Base-by-base conservation (phyloP, 257 asterid species). In the Verbena officinalis region DNA sequence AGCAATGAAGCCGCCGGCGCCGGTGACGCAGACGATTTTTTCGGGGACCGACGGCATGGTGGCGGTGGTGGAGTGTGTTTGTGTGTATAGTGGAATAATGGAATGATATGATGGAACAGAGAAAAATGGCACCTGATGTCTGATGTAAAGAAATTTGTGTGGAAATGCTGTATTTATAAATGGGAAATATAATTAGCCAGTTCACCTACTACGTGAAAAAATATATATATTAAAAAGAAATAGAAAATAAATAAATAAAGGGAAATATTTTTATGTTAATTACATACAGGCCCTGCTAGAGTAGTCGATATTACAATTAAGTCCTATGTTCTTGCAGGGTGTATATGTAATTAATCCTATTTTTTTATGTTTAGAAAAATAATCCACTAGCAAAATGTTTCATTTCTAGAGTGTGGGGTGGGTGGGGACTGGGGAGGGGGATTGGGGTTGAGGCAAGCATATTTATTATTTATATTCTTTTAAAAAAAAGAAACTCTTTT, bases 1-100 rank as follows among this genome's bases (percentile, higher is more conserved):
- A 66, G 99, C 99, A 43, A 93, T 86, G 94, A 69, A 93, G 1
- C 99, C 99, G 6, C 95, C 99, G 76, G 97, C 97, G 69, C 99
- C 99, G 73, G 99, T 93, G 71, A 93, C 95, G 68, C 99, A 93
- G 24, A 90, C 97, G 31, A 81, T 75, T 34, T 84, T 82, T 38
- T 92, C 95, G 51, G 86, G 68, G 48, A 61, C 79, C 3, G 86
- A 67, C 62, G 89, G 96, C 98, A 91, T 91, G 59, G 51, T 59
- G 66, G 51, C 43, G 38, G 7, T 12, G 34, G 2, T 33, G 7
- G 40, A 2, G 8, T 7, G 0, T 60, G 14, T 71, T 3, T 70
- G 53, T 23, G 13, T 16, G 45, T 38, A 22, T 22, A 36, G 42
- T 30, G 40, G 40, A 38, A 46, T 1, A 7, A 55, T 9, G 12